phyloP scores from a whole-genome alignment of 768 basidiomycete species.

The Leucogyrophana mollusca region DNA sequence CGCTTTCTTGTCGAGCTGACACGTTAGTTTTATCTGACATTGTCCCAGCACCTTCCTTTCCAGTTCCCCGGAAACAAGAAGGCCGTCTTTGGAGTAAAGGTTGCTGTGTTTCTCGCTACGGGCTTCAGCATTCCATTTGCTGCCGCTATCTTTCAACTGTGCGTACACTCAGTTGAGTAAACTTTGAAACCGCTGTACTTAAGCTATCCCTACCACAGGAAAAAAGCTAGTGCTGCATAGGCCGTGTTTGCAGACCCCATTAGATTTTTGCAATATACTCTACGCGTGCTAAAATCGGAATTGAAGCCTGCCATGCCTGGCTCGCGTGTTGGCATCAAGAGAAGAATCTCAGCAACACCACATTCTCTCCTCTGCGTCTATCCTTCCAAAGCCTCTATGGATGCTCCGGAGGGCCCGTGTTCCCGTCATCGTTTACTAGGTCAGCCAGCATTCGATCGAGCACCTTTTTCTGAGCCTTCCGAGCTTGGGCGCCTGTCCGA shows the following conservation, averaged over 20 bases:
- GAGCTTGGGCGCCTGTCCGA: slow-evolving; percentile 33
- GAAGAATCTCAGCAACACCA: too few relatives aligned
- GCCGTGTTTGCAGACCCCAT: slow-evolving; percentile 20
- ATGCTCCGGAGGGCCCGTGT: too few relatives aligned
- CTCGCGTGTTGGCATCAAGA: too few relatives aligned
- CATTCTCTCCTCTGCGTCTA: too few relatives aligned
- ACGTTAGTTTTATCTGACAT: slow-evolving; percentile 3
- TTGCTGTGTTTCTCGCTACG: slow-evolving; percentile 36
- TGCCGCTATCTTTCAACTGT: slow-evolving; percentile 66
- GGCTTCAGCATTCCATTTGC: slow-evolving; percentile 71
- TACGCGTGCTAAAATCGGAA: too few relatives aligned
- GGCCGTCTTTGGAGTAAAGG: slow-evolving; percentile 36
- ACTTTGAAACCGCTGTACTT: background rate
- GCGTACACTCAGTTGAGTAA: slow-evolving; percentile 29
- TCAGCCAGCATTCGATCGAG: slow-evolving; percentile 28
- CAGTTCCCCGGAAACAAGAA: slow-evolving; percentile 51
- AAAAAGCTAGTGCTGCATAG: slow-evolving; percentile 29
- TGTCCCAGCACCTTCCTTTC: slow-evolving; percentile 54
- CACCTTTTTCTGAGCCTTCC: slow-evolving; percentile 38
- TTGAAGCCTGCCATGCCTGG: too few relatives aligned
- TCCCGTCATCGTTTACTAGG: slow-evolving; percentile 12
- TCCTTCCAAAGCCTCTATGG: too few relatives aligned
- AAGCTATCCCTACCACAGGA: slow-evolving; percentile 30
- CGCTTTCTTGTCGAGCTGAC: slow-evolving; percentile 15
- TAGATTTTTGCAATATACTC: slow-evolving; percentile 21